A percentile compares a stretch with the other conserved stretches of the same genome.
Conservation (phyloP, 176 grass and related monocot genomes). For the Rhynchospora breviuscula region DNA sequence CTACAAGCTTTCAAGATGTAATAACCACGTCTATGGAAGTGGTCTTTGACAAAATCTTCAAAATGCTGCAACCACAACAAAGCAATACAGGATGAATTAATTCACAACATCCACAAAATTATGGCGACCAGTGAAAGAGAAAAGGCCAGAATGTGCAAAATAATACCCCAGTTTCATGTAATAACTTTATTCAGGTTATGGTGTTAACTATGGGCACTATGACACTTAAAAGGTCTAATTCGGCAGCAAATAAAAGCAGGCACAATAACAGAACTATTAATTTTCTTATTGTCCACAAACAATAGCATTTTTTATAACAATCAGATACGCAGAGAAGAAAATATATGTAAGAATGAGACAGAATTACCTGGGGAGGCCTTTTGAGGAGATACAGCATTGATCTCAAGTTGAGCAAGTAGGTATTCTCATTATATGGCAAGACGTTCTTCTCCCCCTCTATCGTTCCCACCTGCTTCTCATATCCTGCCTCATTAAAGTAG, state of each 20-base stretch:
- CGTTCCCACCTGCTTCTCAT: constrained; percentile 94
- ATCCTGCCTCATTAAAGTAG: constrained; percentile 96
- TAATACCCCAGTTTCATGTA: not conserved
- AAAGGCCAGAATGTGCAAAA: not conserved
- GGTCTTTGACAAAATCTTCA: constrained; percentile 70
- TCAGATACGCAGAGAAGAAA: constrained; percentile 8
- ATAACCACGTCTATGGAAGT: constrained; percentile 59
- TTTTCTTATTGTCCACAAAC: not conserved
- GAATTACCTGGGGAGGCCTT: constrained; percentile 62
- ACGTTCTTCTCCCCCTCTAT: constrained; percentile 96
- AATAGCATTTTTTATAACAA: not conserved
- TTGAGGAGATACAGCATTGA: constrained; percentile 94
- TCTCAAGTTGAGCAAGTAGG: constrained; percentile 85
- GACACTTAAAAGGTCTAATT: not conserved
- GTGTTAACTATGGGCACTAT: not conserved
- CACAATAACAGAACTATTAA: not conserved
- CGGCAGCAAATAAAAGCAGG: not conserved
- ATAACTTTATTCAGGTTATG: not conserved
- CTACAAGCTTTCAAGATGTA: constrained; percentile 92
- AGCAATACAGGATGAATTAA: constrained; percentile 4
- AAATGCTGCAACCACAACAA: constrained; percentile 56
- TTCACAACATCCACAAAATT: not conserved
- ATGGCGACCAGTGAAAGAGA: not conserved
- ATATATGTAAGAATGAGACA: not conserved
- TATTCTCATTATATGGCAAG: constrained; percentile 93